Base-by-base conservation (phyloP, 1,284 basidiomycete species). In the Irpex sp. region DNA sequence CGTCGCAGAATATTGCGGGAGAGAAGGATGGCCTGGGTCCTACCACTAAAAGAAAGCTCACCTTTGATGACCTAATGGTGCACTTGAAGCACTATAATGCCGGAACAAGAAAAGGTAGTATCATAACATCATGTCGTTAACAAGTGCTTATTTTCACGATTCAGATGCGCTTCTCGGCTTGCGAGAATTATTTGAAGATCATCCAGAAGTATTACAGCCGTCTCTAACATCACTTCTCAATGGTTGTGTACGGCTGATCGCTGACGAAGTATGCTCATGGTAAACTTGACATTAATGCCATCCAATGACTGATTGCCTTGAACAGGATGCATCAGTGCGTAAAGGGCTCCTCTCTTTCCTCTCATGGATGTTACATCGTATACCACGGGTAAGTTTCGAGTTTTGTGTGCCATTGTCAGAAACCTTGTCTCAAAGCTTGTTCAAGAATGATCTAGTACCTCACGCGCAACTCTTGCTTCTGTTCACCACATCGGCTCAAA, bases 401-500 rank as follows among this genome's bases (percentile, higher is more conserved):
- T 34, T 34, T 34, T 34, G 31, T 3, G 5, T 6, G 31, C 3
- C 31, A 34, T 6, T 34, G 31, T 34, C 6, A 34, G 5, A 34
- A 6, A 6, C 6, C 3, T 34, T 34, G 5, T 34, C 5, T 47
- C 13, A 47, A 11, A 15, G 11, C 40, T 47, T 15, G 49, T n/a
- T 65, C 59, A 65, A 90, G 92, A 82, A 85, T 59, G 83, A 85
- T 61, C 76, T 94, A 1, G 70, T 79, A 3, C 94, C 91, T 5
- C 94, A 94, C 73, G 82, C 88, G 3, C 82, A 89, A 0, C 72
- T 88, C 0, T 79, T 97, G 1, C 79, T 97, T 15, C 84, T 98
- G 11, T 97, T 95, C 74, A 88, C 89, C 0, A 89, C 93, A 1
- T 97, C 96, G 3, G 94, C 94, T 0, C 90, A 97, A 73, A 96